Evolutionary conservation across 1,284 basidiomycete genomes (phyloP), one percentile per base, ranked within the genome.

Genomic region (Cutaneotrichosporon mucoides): DNA sequence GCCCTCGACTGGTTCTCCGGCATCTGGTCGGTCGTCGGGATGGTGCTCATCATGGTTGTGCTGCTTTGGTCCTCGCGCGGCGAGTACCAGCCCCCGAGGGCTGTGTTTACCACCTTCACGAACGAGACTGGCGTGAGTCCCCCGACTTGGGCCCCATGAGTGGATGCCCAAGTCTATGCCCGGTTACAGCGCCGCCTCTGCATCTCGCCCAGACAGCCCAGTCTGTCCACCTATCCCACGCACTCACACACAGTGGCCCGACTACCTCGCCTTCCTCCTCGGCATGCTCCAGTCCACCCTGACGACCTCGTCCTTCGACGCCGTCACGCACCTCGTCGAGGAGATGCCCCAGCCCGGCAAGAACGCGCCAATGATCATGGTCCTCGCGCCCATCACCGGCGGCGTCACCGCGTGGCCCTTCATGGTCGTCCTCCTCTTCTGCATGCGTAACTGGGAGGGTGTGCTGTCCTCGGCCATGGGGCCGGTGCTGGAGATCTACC

Each of bases 71-170:
- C 50, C 46, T 46, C 54, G 35, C 35, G 41, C 1, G 55, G 51
- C 8, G 52, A 73, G 41, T 80, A 68, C 59, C 75, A 76, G 50
- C 35, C 57, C 2, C 73, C 65, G 7, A 59, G 57, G 6, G 76
- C 73, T 46, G 79, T 79, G 6, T 80, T 79, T 59, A 62, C 66
- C 3, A 64, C 62, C 1, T 76, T 65, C 33, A 60, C 67, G 40
- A 80, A 79, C 62, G 38, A 50, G 45, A 57, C 53, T 12, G 59
- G 59, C 1, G 57, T 58, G 15, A 48, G 57, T 58, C 13, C 1
- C 24, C 24, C 24, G 24, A 24, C 24, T 24, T 24, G 24, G 2
- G 2, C 24, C 24, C 24, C 24, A 24, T 24, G 24, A 24, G 24
- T 24, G 24, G 24, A 24, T 24, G 3, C 24, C 2, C 24, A 24